A percentile compares a stretch with the other conserved stretches of the same genome.
Conservation (phyloP, 2,329 filamentous ascomycete species). For the Pseudopyricularia javanii region DNA sequence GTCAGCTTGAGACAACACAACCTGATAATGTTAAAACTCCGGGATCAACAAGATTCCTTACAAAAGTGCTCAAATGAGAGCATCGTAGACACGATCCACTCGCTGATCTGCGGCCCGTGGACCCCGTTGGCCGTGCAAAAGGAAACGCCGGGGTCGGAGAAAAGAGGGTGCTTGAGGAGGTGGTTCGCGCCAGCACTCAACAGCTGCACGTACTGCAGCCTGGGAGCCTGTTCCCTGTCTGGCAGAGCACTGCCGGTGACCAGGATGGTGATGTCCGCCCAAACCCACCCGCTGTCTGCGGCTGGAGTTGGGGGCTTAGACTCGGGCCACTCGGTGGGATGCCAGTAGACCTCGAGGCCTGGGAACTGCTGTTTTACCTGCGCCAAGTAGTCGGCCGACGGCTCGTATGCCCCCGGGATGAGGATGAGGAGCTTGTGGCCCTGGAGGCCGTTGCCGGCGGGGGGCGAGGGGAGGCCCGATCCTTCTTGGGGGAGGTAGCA, state of each 20-base stretch:
- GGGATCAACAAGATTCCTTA: too few species aligned
- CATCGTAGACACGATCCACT: constrained; percentile 17
- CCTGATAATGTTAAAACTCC: constrained; percentile 27
- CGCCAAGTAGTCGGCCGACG: constrained; percentile 15
- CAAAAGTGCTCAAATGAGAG: constrained; percentile 13
- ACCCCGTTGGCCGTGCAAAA: constrained; percentile 46
- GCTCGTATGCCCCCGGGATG: background rate
- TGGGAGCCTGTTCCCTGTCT: constrained; percentile 26
- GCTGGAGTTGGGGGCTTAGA: constrained; percentile 14
- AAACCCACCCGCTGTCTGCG: constrained; percentile 17
- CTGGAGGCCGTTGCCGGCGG: constrained; percentile 13
- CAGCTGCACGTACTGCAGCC: constrained; percentile 40
- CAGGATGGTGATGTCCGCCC: constrained; percentile 33
- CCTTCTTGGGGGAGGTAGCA: background rate
- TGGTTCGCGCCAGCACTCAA: constrained; percentile 41
- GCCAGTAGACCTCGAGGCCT: constrained; percentile 25
- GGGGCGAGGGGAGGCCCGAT: background rate
- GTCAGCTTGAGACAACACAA: constrained; percentile 41
- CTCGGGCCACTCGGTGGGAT: constrained; percentile 16
- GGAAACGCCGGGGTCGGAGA: constrained; percentile 32
- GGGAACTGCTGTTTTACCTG: constrained; percentile 26
- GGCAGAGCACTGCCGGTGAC: constrained; percentile 22
- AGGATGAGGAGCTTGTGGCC: constrained; percentile 36
- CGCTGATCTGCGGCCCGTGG: constrained; percentile 28
- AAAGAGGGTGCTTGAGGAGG: constrained; percentile 31